phyloP scores from a whole-genome alignment of 345 rosid genomes.

The Eucalyptus viminalis region DNA sequence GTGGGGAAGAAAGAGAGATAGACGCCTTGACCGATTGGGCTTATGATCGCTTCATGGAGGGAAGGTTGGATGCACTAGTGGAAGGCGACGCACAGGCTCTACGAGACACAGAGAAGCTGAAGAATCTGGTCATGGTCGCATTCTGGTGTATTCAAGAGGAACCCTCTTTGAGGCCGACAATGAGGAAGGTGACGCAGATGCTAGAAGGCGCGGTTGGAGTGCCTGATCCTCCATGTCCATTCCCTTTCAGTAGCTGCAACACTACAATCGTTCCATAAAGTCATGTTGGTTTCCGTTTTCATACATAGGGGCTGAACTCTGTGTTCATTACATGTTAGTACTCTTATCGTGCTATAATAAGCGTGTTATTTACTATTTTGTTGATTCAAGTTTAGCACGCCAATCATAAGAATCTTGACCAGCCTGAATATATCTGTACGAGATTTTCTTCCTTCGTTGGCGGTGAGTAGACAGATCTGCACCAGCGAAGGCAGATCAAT shows the following conservation, averaged over 20 bases:
- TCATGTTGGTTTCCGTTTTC: neutral
- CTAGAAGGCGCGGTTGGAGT: conserved; percentile 29
- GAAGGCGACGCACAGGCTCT: neutral
- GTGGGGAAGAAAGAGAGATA: conserved; percentile 1
- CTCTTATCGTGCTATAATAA: neutral
- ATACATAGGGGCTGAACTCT: neutral
- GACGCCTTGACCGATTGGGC: conserved; percentile 26
- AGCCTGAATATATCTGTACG: neutral
- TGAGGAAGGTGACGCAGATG: conserved; percentile 38
- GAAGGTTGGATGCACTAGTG: conserved; percentile 4
- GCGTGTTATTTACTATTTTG: neutral
- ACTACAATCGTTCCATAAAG: neutral
- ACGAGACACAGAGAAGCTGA: neutral
- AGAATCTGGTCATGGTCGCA: conserved; percentile 12
- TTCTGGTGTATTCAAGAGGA: conserved; percentile 45
- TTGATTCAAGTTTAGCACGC: neutral
- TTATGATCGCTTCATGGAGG: conserved; percentile 23
- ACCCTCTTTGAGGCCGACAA: conserved; percentile 18
- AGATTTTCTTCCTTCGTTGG: neutral
- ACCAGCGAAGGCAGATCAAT: neutral
- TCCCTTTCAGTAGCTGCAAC: neutral
- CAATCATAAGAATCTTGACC: neutral
- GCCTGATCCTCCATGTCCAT: conserved; percentile 7
- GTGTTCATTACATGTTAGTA: neutral
- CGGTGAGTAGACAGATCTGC: neutral